Evolutionary conservation across 176 grass and related monocot species (phyloP), one percentile per base, ranked within the genome.

Genomic region (Puya raimondii): DNA sequence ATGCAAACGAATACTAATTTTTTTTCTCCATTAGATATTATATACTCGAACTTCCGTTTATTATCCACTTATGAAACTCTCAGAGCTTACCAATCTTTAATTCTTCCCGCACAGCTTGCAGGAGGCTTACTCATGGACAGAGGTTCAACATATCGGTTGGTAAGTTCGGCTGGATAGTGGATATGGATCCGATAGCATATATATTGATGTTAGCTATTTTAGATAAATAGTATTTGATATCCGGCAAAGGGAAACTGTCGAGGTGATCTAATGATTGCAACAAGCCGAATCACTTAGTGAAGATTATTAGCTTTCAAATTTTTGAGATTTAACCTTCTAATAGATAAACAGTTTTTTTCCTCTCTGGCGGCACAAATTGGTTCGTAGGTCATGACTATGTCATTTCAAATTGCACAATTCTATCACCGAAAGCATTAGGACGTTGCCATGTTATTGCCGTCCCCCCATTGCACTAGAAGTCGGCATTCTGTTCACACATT

Each of bases 131-230:
- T 12, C 48, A 17, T 29, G 50, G 11, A 56, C 48, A 63, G 53
- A 72, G 74, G 68, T 64, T 77, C 47, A 71, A 20, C 53, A 17
- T 82, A 49, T 72, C 68, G 54, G 15, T 64, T 49, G 33, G 73
- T 77, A 67, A 82, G 59, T 77, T 58, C 47, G 52, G 48, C 12
- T 59, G 20, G 1, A 59, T 17, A 17, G 9, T 59, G 13, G 13
- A 59, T 59, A 21, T 17, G 0, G 20, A 59, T 59, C 54, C 10
- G 15, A 15, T 17, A 16, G 54, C 15, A 17, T 17, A 16, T 59
- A 18, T 59, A 59, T 16, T 59, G 54, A 16, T 58, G 54, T 17
- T 17, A 54, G 18, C 13, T 17, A 17, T 59, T 20, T 4, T 18
- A 59, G 12, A 59, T 1, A 10, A 59, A 20, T 17, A 17, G 15